phyloP scores from a whole-genome alignment of 352 stramenopile species.

The Plasmopara halstedii region DNA sequence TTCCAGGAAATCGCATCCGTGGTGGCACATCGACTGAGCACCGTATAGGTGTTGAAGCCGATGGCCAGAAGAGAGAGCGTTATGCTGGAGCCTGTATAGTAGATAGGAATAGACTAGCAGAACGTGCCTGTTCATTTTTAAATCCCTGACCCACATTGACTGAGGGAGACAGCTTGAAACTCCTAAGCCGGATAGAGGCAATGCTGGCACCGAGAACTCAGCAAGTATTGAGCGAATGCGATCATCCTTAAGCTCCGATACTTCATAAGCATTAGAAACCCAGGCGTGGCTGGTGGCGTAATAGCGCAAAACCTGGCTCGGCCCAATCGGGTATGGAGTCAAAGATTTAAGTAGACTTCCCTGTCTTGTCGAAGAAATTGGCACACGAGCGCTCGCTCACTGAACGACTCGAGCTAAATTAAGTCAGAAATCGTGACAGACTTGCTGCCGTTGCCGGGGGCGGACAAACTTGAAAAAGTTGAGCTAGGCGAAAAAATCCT shows the following conservation, averaged over 20 bases:
- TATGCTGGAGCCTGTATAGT: not conserved
- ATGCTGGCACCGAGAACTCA: not conserved
- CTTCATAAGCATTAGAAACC: not conserved
- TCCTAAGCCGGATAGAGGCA: not conserved
- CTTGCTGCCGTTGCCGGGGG: not conserved
- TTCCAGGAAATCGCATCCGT: not conserved
- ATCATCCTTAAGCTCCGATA: not conserved
- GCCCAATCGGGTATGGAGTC: not conserved
- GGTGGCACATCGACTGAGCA: not conserved
- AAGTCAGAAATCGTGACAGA: not conserved
- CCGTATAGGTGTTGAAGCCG: not conserved
- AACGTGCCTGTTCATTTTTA: not conserved
- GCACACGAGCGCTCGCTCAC: not conserved
- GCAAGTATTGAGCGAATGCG: not conserved
- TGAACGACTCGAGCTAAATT: not conserved
- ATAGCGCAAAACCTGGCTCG: not conserved
- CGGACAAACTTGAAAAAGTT: not conserved
- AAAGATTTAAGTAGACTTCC: conserved; percentile 1
- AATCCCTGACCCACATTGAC: not conserved
- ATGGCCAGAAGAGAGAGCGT: not conserved
- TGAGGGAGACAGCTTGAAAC: not conserved
- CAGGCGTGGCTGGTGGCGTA: not conserved
- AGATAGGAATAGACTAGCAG: not conserved
- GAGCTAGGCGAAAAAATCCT: not conserved
- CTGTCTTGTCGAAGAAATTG: conserved; percentile 26